Conservation (phyloP, 331 rosid genomes). For the Erythrophleum ivorense region DNA sequence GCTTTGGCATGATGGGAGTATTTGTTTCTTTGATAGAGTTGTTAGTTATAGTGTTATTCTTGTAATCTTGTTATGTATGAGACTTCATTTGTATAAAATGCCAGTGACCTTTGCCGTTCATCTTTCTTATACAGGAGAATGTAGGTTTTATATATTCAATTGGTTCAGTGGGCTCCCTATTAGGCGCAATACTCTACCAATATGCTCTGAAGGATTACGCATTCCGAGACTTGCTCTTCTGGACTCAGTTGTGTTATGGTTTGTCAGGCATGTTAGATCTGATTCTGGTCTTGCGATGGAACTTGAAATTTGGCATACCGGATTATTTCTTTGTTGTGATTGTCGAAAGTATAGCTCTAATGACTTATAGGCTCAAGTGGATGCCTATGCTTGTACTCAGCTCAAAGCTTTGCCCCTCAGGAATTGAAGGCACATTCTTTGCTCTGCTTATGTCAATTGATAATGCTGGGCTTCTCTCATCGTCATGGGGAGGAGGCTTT, state of each 20-base stretch:
- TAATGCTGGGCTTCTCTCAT: slow-evolving; percentile 77
- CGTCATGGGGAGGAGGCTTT: slow-evolving; percentile 92
- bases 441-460: slow-evolving; percentile 99
- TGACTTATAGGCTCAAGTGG: slow-evolving; percentile 89
- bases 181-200: slow-evolving; percentile 93
- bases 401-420: slow-evolving; percentile 91
- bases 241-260: slow-evolving; percentile 83
- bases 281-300: slow-evolving; percentile 68
- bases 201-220: slow-evolving; percentile 82
- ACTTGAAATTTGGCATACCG: slow-evolving; percentile 71
- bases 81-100: slow-evolving; percentile 1
- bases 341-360: slow-evolving; percentile 82
- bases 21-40: not conserved
- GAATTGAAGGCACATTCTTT: slow-evolving; percentile 93
- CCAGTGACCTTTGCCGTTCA: slow-evolving; percentile 31
- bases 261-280: slow-evolving; percentile 89
- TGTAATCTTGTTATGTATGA: not conserved
- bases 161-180: slow-evolving; percentile 81
- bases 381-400: slow-evolving; percentile 98
- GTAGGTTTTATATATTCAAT: slow-evolving; percentile 88
- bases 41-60: not conserved
- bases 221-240: slow-evolving; percentile 85
- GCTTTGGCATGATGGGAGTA: not conserved
- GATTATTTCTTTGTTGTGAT: slow-evolving; percentile 89
- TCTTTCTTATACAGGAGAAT: slow-evolving; percentile 68